phyloP scores from a whole-genome alignment of 225 moss, liverwort and hornwort genomes.

The Pleurozium schreberi region DNA sequence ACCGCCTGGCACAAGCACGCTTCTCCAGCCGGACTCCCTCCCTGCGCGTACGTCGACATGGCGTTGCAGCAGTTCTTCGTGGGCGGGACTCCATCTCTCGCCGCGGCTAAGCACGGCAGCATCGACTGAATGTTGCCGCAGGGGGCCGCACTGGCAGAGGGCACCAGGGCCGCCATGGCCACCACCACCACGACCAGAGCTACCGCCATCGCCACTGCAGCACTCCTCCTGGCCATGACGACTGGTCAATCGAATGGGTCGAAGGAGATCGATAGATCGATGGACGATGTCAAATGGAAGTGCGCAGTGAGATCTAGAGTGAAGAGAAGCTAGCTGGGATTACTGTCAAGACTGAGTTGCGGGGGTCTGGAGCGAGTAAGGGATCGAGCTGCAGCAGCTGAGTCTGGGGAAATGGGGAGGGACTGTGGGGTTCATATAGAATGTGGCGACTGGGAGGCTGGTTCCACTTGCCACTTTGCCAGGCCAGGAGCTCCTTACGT shows the following conservation, averaged over 20 bases:
- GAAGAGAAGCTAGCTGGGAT: too few relatives aligned
- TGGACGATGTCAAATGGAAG: too few relatives aligned
- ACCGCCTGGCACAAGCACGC: constrained; percentile 25
- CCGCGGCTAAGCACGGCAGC: not conserved
- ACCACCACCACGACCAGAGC: not conserved
- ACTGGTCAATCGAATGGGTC: not conserved
- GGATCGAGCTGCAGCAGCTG: not conserved
- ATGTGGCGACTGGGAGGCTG: not conserved
- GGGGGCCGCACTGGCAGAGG: not conserved
- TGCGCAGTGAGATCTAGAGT: not conserved
- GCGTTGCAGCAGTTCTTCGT: not conserved
- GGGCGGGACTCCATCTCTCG: not conserved
- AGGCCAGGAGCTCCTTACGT: not conserved
- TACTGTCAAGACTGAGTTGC: too few relatives aligned
- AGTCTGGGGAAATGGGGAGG: accelerated
- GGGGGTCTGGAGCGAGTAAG: not conserved
- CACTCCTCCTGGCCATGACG: not conserved
- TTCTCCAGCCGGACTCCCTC: not conserved
- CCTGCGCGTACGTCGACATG: not conserved
- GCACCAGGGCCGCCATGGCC: not conserved
- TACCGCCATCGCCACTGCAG: not conserved
- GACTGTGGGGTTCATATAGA: not conserved
- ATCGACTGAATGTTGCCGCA: not conserved
- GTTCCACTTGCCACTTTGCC: not conserved
- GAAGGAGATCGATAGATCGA: not conserved